These are phyloP conservation scores for Coniochaeta hoffmannii DNA, from an alignment of 2,329 filamentous ascomycete genomes.

Conservation along the genomic window DNA sequence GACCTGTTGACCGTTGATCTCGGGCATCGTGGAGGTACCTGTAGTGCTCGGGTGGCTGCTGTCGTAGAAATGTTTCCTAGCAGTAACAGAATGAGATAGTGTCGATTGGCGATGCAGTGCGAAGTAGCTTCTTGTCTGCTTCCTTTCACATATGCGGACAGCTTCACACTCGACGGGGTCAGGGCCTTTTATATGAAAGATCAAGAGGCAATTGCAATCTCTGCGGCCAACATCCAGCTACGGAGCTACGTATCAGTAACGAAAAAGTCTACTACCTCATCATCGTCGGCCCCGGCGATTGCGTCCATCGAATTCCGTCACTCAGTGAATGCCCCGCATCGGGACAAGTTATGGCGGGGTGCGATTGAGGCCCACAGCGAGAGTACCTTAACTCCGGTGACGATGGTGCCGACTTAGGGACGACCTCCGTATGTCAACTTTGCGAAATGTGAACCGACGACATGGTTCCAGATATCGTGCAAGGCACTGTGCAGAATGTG, in stretches of 20 bases:
- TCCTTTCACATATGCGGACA: background rate
- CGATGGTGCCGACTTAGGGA: too few species aligned
- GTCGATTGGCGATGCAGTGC: background rate
- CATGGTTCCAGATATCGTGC: too few species aligned
- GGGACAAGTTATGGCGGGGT: background rate
- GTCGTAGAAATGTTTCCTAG: background rate
- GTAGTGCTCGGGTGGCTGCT: background rate
- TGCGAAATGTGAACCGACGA: too few species aligned
- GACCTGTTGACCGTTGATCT: conserved; percentile 19
- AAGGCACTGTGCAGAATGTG: too few species aligned
- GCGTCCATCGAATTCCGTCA: background rate
- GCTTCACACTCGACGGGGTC: background rate
- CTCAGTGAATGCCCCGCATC: background rate
- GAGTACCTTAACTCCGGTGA: too few species aligned
- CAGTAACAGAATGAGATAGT: background rate
- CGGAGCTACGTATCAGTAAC: too few species aligned
- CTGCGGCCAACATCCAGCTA: too few species aligned
- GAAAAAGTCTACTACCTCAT: background rate
- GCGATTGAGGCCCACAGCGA: too few species aligned
- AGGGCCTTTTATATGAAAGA: background rate
- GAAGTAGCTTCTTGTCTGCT: background rate
- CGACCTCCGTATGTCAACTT: too few species aligned
- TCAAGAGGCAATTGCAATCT: background rate
- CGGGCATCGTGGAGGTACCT: conserved; percentile 15
- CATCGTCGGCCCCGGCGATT: background rate